Conservation (phyloP, 148 eudicot genomes). For the Dianthus caryophyllus region DNA sequence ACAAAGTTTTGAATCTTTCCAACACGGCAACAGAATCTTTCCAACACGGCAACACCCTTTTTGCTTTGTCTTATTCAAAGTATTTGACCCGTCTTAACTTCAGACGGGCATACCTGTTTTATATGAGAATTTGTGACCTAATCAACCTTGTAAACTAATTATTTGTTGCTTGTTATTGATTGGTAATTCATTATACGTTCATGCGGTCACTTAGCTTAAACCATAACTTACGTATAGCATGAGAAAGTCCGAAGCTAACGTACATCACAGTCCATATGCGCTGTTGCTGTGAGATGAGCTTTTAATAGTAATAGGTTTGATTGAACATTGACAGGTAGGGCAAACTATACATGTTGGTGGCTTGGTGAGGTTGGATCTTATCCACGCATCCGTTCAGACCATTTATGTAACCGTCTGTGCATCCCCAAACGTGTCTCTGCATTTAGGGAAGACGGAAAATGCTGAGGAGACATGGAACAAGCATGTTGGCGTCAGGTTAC, state of each 20-base stretch:
- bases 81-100: no score
- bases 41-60: no score
- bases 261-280: background rate
- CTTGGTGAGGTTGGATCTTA: slow-evolving; percentile 72
- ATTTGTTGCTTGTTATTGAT: background rate
- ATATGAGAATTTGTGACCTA: no score
- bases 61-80: no score
- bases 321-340: slow-evolving; percentile 55
- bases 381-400: slow-evolving; percentile 66
- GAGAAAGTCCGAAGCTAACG: background rate
- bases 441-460: slow-evolving; percentile 90
- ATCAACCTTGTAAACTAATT: background rate
- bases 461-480: slow-evolving; percentile 78
- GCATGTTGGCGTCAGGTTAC: slow-evolving; percentile 85
- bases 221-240: background rate
- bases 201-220: background rate
- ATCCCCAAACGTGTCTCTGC: slow-evolving; percentile 75
- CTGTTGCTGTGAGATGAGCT: background rate
- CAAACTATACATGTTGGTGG: slow-evolving; percentile 86
- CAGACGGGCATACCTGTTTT: no score
- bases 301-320: background rate
- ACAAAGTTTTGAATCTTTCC: no score
- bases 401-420: slow-evolving; percentile 84
- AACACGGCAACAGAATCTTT: no score
- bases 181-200: background rate